phyloP scores from a whole-genome alignment of 345 rosid species.

The Citrus mangshanensis region DNA sequence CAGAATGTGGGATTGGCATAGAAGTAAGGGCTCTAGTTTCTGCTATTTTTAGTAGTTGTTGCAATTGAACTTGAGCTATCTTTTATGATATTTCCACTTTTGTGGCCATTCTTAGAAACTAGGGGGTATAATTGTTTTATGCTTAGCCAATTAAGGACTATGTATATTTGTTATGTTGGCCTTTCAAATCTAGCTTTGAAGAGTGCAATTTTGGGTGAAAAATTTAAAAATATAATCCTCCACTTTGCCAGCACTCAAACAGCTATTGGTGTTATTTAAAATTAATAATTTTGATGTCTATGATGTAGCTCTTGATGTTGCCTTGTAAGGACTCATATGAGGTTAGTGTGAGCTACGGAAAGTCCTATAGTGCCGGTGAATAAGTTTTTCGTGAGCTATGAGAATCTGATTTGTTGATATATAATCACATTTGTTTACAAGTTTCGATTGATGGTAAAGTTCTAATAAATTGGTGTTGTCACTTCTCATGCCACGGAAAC shows the following conservation, averaged over 20 bases:
- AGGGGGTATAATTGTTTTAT: not conserved
- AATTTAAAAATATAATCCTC: not conserved
- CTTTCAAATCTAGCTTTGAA: not conserved
- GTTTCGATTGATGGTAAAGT: too few relatives aligned
- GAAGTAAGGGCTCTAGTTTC: not conserved
- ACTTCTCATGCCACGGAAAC: not conserved
- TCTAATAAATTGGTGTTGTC: not conserved
- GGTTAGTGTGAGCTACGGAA: not conserved
- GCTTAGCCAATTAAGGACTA: not conserved
- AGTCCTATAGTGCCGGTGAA: not conserved
- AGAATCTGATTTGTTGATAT: not conserved
- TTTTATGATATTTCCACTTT: not conserved
- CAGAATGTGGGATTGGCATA: not conserved
- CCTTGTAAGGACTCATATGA: not conserved
- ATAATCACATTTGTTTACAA: not conserved
- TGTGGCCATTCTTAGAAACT: not conserved
- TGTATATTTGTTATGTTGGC: not conserved
- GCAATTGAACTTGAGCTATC: not conserved
- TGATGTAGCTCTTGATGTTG: not conserved
- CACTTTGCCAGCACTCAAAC: not conserved
- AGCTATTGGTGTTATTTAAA: not conserved
- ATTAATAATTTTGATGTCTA: not conserved
- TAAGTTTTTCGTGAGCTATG: not conserved
- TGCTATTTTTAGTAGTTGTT: not conserved
- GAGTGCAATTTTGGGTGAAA: not conserved